Base-by-base conservation (phyloP, 257 asterid species). In the Gynochthodes officinalis region DNA sequence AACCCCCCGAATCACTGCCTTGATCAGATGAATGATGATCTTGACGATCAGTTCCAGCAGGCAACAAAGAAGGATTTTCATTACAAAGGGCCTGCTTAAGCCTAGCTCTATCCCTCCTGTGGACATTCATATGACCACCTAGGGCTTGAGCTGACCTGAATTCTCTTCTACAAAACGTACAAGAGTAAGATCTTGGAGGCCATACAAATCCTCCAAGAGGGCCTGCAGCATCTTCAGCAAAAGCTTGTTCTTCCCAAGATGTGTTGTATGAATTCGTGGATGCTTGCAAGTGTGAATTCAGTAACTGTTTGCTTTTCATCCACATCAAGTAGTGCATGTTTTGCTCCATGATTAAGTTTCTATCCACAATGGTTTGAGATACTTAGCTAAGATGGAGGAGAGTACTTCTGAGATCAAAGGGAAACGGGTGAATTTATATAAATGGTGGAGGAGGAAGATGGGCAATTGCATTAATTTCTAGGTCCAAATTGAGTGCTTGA, bases 71-170 rank as follows among this genome's bases (percentile, higher is more conserved):
- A 7, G 74, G 50, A 70, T 27, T 37, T 10, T 74, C 70, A 30
- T 30, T 35, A 21, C 53, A 69, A 30, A 73, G 75, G 33, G 87
- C 75, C 68, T 85, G 90, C 73, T 84, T 84, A 60, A 89, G 90
- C 13, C 74, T 82, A 28, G 96, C 96, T 72, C 96, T 74, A 67
- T 89, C 96, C 25, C 90, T 80, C 53, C 96, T 74, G 82, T 89
- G 96, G 75, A 87, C 89, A 66, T 89, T 89, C 96, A 89, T 89
- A 66, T 89, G 92, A 67, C 95, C 95, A 35, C 95, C 96, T 15
- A 89, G 90, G 35, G 90, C 96, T 70, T 89, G 96, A 42, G 96
- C 93, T 0, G 92, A 89, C 58, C 86, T 77, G 64, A 89, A 89
- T 14, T 85, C 89, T 32, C 93, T 70, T 43, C 77, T 48, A 73